These are phyloP conservation scores for Crithidia expoeki DNA, from an alignment of 208 protist species.

Conservation along the genomic window DNA sequence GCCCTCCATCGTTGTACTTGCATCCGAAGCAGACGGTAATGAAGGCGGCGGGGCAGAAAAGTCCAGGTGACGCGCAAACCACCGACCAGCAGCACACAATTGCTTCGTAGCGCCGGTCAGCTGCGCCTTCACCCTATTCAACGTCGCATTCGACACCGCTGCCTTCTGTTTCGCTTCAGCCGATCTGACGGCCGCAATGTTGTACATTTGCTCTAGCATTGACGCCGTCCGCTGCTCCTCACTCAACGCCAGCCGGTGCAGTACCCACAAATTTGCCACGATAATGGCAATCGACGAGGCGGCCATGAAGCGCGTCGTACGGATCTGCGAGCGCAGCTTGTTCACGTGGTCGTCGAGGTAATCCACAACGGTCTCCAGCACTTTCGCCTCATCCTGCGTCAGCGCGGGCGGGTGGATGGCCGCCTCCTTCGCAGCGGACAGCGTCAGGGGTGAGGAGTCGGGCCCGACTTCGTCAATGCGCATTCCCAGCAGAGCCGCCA, in stretches of 20 bases:
- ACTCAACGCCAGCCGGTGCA: conserved; percentile 23
- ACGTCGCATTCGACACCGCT: neutral
- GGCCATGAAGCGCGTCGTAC: conserved; percentile 41
- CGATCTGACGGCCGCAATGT: conserved; percentile 22
- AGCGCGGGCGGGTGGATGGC: conserved; percentile 1
- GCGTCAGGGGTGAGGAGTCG: neutral
- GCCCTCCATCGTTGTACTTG: neutral
- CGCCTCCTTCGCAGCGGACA: neutral
- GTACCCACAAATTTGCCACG: conserved; percentile 35
- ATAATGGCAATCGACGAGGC: conserved; percentile 35
- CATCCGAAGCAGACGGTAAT: neutral
- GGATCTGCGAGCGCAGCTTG: conserved; percentile 49
- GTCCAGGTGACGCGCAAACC: conserved; percentile 15
- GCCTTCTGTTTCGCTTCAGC: neutral
- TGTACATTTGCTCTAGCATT: conserved; percentile 51
- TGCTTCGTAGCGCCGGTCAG: conserved; percentile 10
- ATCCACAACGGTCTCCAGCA: conserved; percentile 41
- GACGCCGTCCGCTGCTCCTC: conserved; percentile 38
- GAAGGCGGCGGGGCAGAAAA: neutral
- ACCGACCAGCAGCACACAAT: too few species aligned
- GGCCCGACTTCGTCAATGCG: conserved; percentile 16
- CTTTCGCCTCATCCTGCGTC: conserved; percentile 48
- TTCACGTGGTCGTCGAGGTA: conserved; percentile 52
- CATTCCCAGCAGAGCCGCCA: conserved; percentile 67
- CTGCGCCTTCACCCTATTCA: conserved; percentile 7